These are phyloP conservation scores for Gracilaria gracilis DNA, from an alignment of 23 red algal species.

Conservation along the genomic window DNA sequence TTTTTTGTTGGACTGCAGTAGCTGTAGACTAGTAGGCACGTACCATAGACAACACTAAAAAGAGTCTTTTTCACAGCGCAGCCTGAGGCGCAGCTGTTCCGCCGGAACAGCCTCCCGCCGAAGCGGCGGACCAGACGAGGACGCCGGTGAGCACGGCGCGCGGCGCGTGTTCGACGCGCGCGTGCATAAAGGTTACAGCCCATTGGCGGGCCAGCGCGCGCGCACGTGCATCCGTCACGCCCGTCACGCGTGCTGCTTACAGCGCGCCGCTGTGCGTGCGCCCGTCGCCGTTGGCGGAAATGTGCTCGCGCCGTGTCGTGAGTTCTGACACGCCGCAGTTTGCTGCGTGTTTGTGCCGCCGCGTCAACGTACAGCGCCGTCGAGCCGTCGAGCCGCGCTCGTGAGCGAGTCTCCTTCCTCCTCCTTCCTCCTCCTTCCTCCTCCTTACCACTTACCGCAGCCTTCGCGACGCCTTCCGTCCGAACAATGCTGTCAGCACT, in stretches of 20 bases:
- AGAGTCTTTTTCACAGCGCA: too few species aligned
- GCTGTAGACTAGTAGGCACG: too few species aligned
- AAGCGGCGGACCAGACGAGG: background rate
- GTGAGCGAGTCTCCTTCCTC: too few species aligned
- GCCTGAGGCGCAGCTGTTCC: too few species aligned
- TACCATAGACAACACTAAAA: too few species aligned
- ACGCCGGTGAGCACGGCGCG: background rate
- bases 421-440: background rate
- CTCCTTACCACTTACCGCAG: background rate
- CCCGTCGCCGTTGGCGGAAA: background rate
- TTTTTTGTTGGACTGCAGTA: too few species aligned
- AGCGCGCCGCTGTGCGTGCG: background rate
- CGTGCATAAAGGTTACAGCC: background rate
- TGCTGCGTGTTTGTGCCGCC: too few species aligned
- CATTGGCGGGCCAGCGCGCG: background rate
- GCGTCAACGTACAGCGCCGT: too few species aligned
- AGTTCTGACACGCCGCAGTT: too few species aligned
- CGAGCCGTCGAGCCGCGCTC: too few species aligned
- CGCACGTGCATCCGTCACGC: background rate
- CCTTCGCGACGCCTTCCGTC: background rate
- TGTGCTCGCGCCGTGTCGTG: background rate
- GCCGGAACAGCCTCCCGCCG: too few species aligned
- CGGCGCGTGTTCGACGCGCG: background rate
- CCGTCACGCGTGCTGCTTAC: background rate
- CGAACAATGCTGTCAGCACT: background rate